Evolutionary conservation across 805 yeast genomes (phyloP).

Genomic region (Scheffersomyces stipitis): DNA sequence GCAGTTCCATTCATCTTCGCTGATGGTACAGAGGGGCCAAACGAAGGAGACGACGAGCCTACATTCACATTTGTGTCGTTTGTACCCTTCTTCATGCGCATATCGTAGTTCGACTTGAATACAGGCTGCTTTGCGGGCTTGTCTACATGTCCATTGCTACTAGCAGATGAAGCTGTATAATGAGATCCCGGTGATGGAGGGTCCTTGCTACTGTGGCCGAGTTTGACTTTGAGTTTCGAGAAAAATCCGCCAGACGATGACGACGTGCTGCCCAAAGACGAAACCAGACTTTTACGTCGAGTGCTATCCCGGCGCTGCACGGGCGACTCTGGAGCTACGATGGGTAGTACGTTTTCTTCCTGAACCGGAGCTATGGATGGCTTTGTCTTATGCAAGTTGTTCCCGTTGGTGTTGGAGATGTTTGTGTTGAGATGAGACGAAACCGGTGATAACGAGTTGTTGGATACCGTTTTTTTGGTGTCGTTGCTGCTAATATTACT

Average conservation of each 20-base stretch:
- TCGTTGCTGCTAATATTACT: too few relatives aligned
- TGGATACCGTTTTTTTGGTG: not conserved
- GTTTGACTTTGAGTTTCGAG: slow-evolving; percentile 36
- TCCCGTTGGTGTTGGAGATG: slow-evolving; percentile 34
- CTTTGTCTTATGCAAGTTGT: slow-evolving; percentile 28
- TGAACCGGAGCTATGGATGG: slow-evolving; percentile 31
- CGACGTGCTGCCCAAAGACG: slow-evolving; percentile 1
- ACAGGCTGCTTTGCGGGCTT: slow-evolving; percentile 1
- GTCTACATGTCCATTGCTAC: too few relatives aligned
- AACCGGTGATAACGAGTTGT: not conserved
- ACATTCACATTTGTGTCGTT: not conserved
- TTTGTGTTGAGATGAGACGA: slow-evolving; percentile 20
- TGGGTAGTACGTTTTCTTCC: slow-evolving; percentile 16
- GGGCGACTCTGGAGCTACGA: slow-evolving; percentile 1
- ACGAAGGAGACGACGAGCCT: not conserved
- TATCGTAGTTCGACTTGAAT: slow-evolving; percentile 18
- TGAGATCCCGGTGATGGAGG: slow-evolving; percentile 5
- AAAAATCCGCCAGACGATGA: slow-evolving; percentile 22
- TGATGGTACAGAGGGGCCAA: not conserved
- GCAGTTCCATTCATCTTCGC: slow-evolving; percentile 2
- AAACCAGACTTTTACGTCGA: slow-evolving; percentile 1
- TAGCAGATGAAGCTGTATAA: too few relatives aligned
- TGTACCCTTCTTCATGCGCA: slow-evolving; percentile 7
- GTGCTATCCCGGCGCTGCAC: not conserved
- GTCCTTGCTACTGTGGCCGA: slow-evolving; percentile 14